phyloP scores from a whole-genome alignment of 2,329 filamentous ascomycete genomes.

The Albifimbria verrucaria region DNA sequence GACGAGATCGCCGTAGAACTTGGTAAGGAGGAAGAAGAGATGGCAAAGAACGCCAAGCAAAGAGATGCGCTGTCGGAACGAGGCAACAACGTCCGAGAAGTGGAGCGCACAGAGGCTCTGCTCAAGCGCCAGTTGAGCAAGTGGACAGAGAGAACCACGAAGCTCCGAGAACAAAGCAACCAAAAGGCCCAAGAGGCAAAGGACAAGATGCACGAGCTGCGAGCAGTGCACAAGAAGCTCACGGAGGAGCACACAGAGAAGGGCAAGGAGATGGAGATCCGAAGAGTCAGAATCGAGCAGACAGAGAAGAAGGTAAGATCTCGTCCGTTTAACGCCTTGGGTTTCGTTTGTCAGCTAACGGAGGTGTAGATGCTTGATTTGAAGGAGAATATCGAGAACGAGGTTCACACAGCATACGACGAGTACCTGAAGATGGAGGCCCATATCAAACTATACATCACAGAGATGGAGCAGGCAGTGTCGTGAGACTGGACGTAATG shows the following conservation, averaged over 20 bases:
- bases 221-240: slow-evolving; percentile 73
- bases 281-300: slow-evolving; percentile 92
- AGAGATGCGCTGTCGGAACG: slow-evolving; percentile 84
- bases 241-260: slow-evolving; percentile 84
- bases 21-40: slow-evolving; percentile 86
- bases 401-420: slow-evolving; percentile 84
- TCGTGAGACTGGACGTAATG: slow-evolving; percentile 15
- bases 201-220: slow-evolving; percentile 85
- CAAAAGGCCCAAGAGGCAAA: slow-evolving; percentile 79
- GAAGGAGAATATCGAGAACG: slow-evolving; percentile 95
- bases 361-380: slow-evolving; percentile 81
- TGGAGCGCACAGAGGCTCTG: slow-evolving; percentile 82
- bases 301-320: slow-evolving; percentile 88
- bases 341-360: background rate
- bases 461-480: slow-evolving; percentile 94
- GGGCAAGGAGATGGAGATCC: slow-evolving; percentile 85
- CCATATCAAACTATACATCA: slow-evolving; percentile 96
- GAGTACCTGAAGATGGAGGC: slow-evolving; percentile 98
- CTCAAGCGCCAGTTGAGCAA: slow-evolving; percentile 80
- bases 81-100: slow-evolving; percentile 84
- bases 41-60: slow-evolving; percentile 74
- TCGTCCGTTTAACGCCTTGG: background rate
- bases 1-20: slow-evolving; percentile 85
- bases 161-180: slow-evolving; percentile 74
- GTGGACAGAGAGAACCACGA: slow-evolving; percentile 83